These are phyloP conservation scores for Dictyostelium capitatum DNA, from an alignment of 78 protist genomes.

Conservation along the genomic window DNA sequence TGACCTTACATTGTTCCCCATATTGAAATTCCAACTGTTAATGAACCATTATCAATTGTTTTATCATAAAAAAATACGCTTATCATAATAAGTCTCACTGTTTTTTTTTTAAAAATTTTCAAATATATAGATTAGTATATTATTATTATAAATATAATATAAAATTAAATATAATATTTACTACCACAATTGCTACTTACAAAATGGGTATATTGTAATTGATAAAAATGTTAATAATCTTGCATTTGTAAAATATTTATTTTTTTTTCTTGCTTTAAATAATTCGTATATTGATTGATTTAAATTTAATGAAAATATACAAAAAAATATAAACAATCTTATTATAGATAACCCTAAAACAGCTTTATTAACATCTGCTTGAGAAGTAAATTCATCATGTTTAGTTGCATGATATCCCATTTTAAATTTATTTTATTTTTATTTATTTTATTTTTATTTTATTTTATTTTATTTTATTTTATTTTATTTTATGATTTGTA, in stretches of 20 bases:
- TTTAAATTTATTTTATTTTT: background rate
- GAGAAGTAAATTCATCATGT: background rate
- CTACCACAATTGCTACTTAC: background rate
- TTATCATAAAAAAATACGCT: background rate
- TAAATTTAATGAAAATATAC: background rate
- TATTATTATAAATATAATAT: too few species aligned
- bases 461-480: background rate
- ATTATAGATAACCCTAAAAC: background rate
- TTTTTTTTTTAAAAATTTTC: too few species aligned
- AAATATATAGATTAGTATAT: too few species aligned
- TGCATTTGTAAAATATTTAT: background rate
- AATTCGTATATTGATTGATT: background rate
- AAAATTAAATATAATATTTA: too few species aligned
- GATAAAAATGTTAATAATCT: background rate
- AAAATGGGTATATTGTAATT: background rate
- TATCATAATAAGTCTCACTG: constrained; percentile 14
- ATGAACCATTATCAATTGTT: background rate
- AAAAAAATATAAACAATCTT: constrained; percentile 1
- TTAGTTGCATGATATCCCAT: constrained; percentile 1
- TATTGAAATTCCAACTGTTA: background rate
- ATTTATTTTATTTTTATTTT: background rate
- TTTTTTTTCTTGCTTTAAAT: background rate
- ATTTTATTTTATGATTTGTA: too few species aligned
- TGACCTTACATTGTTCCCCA: constrained; percentile 1
- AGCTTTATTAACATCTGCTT: background rate